Evolutionary conservation across 352 stramenopile genomes (phyloP).

Genomic region (Pythium sp.): DNA sequence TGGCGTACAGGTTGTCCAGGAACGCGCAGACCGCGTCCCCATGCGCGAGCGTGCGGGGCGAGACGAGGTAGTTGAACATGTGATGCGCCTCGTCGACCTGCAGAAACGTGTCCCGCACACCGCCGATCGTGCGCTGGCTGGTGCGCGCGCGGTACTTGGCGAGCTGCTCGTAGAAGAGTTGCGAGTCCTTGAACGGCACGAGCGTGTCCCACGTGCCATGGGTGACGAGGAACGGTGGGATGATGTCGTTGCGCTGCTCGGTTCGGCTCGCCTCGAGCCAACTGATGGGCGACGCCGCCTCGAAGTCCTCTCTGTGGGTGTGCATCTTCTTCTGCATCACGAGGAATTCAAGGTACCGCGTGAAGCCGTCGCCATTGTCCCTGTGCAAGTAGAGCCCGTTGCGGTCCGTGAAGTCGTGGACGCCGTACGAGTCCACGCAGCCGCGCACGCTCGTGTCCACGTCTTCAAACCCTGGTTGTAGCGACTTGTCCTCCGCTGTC

Average conservation of each 20-base stretch:
- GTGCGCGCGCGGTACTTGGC: slow-evolving; percentile 14
- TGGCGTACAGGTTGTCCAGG: slow-evolving; percentile 49
- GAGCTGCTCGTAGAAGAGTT: slow-evolving; percentile 57
- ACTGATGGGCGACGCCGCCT: slow-evolving; percentile 54
- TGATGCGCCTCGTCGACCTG: slow-evolving; percentile 59
- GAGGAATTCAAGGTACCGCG: slow-evolving; percentile 63
- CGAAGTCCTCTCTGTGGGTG: slow-evolving; percentile 41
- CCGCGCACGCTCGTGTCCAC: slow-evolving; percentile 67
- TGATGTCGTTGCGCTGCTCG: slow-evolving; percentile 22
- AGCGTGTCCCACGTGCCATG: slow-evolving; percentile 71
- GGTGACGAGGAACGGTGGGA: slow-evolving; percentile 76
- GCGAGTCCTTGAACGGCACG: slow-evolving; percentile 69
- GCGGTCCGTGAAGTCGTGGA: slow-evolving; percentile 75
- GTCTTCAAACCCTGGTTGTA: slow-evolving; percentile 75
- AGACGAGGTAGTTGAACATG: slow-evolving; percentile 75
- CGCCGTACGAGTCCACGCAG: slow-evolving; percentile 74
- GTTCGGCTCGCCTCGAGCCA: slow-evolving; percentile 45
- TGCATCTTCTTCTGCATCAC: slow-evolving; percentile 67
- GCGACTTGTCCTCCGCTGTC: slow-evolving; percentile 53
- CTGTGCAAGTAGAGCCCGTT: slow-evolving; percentile 59
- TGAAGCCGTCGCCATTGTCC: slow-evolving; percentile 56
- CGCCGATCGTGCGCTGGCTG: slow-evolving; percentile 10
- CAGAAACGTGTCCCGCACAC: slow-evolving; percentile 62
- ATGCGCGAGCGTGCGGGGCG: slow-evolving; percentile 61
- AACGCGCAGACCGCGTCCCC: slow-evolving; percentile 66